A percentile compares a stretch with the other conserved stretches of the same genome.
phyloP scores from a whole-genome alignment of 768 basidiomycete genomes.

The Suillus cothurnatus region DNA sequence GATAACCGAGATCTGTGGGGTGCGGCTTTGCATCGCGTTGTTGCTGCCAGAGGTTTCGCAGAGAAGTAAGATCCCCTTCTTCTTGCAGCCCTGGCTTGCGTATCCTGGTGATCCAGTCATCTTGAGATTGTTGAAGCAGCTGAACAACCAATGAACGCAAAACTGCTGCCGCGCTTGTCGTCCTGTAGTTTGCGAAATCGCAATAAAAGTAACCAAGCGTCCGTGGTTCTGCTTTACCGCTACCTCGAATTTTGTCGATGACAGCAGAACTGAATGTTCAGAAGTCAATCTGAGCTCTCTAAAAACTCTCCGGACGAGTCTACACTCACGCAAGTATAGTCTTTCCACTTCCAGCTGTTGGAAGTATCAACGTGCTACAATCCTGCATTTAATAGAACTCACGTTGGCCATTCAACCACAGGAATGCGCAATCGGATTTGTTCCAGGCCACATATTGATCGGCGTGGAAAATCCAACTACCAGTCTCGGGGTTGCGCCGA shows the following conservation, averaged over 20 bases:
- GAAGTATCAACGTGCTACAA: too few relatives aligned
- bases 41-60: not conserved
- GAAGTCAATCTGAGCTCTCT: not conserved
- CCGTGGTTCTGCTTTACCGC: not conserved
- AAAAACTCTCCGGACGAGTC: not conserved
- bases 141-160: conserved; percentile 23
- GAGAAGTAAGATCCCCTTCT: not conserved
- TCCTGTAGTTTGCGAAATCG: not conserved
- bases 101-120: not conserved
- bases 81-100: not conserved
- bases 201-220: not conserved
- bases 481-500: not conserved
- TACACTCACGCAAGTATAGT: not conserved
- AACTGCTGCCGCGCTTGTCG: conserved; percentile 13
- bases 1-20: not conserved
- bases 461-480: not conserved
- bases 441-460: not conserved
- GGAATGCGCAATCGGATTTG: not conserved
- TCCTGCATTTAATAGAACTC: too few relatives aligned
- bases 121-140: not conserved
- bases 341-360: too few relatives aligned
- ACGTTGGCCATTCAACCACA: too few relatives aligned
- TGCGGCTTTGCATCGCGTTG: not conserved
- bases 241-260: not conserved
- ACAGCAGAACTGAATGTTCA: conserved; percentile 6